These are phyloP conservation scores for Citrus mangshanensis DNA, from an alignment of 345 rosid genomes.

Conservation along the genomic window DNA sequence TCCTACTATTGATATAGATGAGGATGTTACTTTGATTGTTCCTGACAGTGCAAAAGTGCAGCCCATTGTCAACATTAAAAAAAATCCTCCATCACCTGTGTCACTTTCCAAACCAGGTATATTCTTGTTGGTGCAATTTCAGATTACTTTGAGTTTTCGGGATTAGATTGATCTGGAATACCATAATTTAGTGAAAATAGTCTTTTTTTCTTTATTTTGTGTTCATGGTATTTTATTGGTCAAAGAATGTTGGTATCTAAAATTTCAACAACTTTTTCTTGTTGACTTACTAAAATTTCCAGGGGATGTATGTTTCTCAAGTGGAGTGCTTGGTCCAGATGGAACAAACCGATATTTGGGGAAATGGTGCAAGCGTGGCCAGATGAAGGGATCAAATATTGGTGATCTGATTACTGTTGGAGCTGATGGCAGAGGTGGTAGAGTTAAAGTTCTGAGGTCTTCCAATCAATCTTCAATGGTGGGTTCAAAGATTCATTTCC, in stretches of 20 bases:
- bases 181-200: neutral
- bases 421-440: constrained; percentile 93
- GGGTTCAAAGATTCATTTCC: constrained; percentile 21
- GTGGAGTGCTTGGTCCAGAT: constrained; percentile 74
- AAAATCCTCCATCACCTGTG: constrained; percentile 30
- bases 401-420: constrained; percentile 74
- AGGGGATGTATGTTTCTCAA: constrained; percentile 62
- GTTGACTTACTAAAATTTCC: constrained; percentile 18
- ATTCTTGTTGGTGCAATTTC: constrained; percentile 9
- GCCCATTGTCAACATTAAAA: constrained; percentile 51
- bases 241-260: neutral
- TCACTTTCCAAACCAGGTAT: constrained; percentile 54
- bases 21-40: constrained; percentile 30
- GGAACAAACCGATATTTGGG: constrained; percentile 65
- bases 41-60: constrained; percentile 19
- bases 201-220: neutral
- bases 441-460: constrained; percentile 71
- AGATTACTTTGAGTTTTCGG: neutral
- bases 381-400: constrained; percentile 34
- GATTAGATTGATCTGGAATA: neutral
- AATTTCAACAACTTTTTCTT: neutral
- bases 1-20: constrained; percentile 19
- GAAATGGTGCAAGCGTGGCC: constrained; percentile 86
- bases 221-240: neutral
- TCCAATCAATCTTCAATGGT: constrained; percentile 48